Evolutionary conservation across 2,329 filamentous ascomycete species (phyloP).

Genomic region (Diaporthe longicolla): DNA sequence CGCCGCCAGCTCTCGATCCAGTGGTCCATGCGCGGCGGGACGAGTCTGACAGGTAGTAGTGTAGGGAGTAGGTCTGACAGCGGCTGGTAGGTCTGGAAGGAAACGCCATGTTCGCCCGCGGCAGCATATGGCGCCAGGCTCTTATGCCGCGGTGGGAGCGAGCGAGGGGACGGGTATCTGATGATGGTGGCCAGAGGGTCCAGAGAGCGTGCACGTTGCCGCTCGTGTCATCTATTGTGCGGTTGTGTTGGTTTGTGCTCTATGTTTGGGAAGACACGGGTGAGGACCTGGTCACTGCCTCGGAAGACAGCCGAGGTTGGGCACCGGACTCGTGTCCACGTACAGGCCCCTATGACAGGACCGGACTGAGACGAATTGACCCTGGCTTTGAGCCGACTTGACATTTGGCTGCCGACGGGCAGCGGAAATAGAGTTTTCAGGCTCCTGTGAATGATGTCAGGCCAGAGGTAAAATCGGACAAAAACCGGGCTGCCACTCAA

Average conservation of each 20-base stretch:
- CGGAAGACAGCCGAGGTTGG: slow-evolving; percentile 24
- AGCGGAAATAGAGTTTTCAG: slow-evolving; percentile 7
- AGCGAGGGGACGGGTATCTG: neutral
- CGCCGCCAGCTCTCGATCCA: slow-evolving; percentile 28
- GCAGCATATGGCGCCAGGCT: too few relatives aligned
- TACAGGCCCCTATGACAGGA: neutral
- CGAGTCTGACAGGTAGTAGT: neutral
- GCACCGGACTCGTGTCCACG: slow-evolving; percentile 9
- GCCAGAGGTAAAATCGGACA: neutral
- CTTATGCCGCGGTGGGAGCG: neutral
- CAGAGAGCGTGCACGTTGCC: neutral
- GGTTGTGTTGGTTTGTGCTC: neutral
- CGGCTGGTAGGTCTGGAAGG: neutral
- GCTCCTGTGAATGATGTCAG: slow-evolving; percentile 18
- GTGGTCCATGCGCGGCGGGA: slow-evolving; percentile 23
- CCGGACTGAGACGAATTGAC: neutral
- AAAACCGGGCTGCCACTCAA: neutral
- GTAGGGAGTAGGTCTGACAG: too few relatives aligned
- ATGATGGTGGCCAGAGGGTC: neutral
- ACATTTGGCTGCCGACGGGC: neutral
- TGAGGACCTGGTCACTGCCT: neutral
- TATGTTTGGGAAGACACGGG: neutral
- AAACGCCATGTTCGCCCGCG: neutral
- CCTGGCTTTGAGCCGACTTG: neutral
- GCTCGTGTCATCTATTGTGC: neutral